Evolutionary conservation across 768 basidiomycete species (phyloP), one percentile per base, ranked within the genome.

Genomic region (Pleurotus tuber-regium): DNA sequence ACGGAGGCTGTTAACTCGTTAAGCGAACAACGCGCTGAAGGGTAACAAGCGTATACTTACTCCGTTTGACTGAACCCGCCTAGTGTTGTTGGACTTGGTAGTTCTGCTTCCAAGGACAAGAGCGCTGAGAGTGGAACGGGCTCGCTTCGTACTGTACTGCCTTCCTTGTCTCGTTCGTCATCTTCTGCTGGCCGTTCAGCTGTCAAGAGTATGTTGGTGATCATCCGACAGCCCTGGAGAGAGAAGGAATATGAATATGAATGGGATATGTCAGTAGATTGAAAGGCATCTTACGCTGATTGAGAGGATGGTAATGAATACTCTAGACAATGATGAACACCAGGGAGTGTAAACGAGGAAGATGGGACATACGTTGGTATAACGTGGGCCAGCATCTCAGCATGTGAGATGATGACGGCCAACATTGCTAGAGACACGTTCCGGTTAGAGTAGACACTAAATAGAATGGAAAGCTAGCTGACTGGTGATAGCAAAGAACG

Each of bases 161-260:
- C n/a, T n/a, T 36, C 21, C 29, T 11, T 10, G 18, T 5, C 19
- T 14, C 18, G 28, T 16, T 10, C 9, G 46, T 2, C n/a, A n/a
- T n/a, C n/a, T 21, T 16, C 14, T 19, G 19, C 46, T 19, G 31
- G 3, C 2, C 14, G 3, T n/a, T 24, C 30, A 9, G 29, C 28
- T 12, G 30, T n/a, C n/a, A n/a, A 48, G n/a, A 48, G 46, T 14
- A 48, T n/a, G 31, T 48, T 48, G 16, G 30, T 48, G n/a, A 30
- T 35, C 46, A 48, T 48, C 16, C 46, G 46, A n/a, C 46, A 48
- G 46, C 46, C 46, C 46, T 48, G 44, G 26, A 30, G 9, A 2
- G 33, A 9, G 43, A 16, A 28, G 1, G 23, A 44, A 26, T 10
- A n/a, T 44, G 8, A 26, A 26, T 5, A 18, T 3, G 12, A 11